phyloP scores from a whole-genome alignment of 371 early-diverging fungal species.

The Mucor circinelloides region DNA sequence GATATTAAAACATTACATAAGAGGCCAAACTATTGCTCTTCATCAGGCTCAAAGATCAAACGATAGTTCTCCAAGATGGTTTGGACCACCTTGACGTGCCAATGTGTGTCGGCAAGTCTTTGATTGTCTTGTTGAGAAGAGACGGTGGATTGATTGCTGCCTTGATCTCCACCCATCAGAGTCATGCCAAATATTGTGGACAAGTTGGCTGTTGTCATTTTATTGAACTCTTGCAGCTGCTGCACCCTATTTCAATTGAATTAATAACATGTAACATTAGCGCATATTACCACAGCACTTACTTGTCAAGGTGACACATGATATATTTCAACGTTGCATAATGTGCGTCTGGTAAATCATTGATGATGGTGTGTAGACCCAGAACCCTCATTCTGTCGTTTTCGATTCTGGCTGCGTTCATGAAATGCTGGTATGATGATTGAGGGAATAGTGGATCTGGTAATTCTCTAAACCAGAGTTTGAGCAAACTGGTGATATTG shows the following conservation, averaged over 20 bases:
- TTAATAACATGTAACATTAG: neutral
- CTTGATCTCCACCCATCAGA: constrained; percentile 62
- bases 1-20: neutral
- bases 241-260: constrained; percentile 58
- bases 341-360: constrained; percentile 76
- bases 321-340: constrained; percentile 78
- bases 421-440: constrained; percentile 62
- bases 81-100: constrained; percentile 62
- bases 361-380: constrained; percentile 67
- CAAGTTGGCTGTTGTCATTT: constrained; percentile 85
- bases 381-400: constrained; percentile 63
- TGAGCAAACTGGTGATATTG: constrained; percentile 80
- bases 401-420: constrained; percentile 63
- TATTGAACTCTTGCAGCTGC: constrained; percentile 74
- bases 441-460: constrained; percentile 85
- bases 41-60: constrained; percentile 66
- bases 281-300: too few relatives aligned
- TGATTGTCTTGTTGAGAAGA: constrained; percentile 35
- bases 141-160: constrained; percentile 11
- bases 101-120: constrained; percentile 56
- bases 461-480: constrained; percentile 90
- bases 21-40: constrained; percentile 15
- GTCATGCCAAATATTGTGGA: constrained; percentile 93
- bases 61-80: constrained; percentile 61
- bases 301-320: constrained; percentile 77